Base-by-base conservation (phyloP, 2,329 filamentous ascomycete genomes). In the Exophiala viscosa region DNA sequence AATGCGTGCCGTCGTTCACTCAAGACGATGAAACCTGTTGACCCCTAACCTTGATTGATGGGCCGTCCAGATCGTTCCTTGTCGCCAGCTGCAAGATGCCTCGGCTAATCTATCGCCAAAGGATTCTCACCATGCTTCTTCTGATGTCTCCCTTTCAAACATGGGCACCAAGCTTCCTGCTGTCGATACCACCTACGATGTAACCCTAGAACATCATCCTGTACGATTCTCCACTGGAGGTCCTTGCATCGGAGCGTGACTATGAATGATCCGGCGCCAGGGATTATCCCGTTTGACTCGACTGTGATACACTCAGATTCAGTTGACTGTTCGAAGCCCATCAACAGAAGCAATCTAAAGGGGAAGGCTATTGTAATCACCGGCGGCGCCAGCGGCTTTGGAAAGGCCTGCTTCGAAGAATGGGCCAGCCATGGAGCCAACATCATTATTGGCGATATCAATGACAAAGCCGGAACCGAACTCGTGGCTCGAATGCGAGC, bases 371-470 rank as follows among this genome's bases (percentile, higher is more conserved):
- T 86, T 45, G 62, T 86, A 53, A 79, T 86, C 59, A 86, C 84
- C 0, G 84, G 84, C 41, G 83, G 80, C 23, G 81, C 83, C 17
- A 81, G 80, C 50, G 82, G 82, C 6, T 74, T 85, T 55, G 82
- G 82, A 2, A 76, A 77, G 9, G 74, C 73, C 15, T 79, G 83
- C 63, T 75, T 77, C 34, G 71, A 71, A 33, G 67, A 73, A 53
- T 83, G 80, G 78, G 81, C 81, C 9, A 63, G 66, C 0, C 70
- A 77, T 56, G 81, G 80, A 15, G 83, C 84, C 1, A 77, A 80
- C 58, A 69, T 87, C 42, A 73, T 86, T 58, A 73, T 87, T 35
- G 84, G 82, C 38, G 85, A 88, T 66, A 70, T 87, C 62, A 79
- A 82, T 62, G 72, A 76, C 51, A 58, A 67, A 14, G 73, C 71